These are phyloP conservation scores for Penicillium rolfsii DNA, from an alignment of 2,329 filamentous ascomycete species.

Conservation along the genomic window DNA sequence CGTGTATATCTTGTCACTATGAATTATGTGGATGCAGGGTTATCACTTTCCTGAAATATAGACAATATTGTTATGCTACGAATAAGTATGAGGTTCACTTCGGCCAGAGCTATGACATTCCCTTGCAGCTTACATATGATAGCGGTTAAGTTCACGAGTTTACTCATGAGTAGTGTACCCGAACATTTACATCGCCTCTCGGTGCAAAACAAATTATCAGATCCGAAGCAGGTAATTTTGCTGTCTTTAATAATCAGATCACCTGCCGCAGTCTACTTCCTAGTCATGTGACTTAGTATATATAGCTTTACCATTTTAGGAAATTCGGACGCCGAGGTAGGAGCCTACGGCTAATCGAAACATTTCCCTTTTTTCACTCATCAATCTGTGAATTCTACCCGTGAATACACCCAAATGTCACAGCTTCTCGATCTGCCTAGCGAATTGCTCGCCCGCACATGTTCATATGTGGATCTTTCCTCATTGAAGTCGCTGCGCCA, in stretches of 20 bases:
- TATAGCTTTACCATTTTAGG: background rate
- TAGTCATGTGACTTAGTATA: background rate
- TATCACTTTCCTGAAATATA: too few species aligned
- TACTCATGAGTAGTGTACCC: background rate
- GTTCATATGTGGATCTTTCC: conserved; percentile 7
- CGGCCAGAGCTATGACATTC: too few species aligned
- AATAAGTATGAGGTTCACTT: too few species aligned
- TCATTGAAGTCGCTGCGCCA: conserved; percentile 12
- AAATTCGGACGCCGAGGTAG: background rate
- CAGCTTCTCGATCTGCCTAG: conserved; percentile 9
- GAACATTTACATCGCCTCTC: background rate
- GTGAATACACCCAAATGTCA: conserved; percentile 11
- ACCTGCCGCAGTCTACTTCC: background rate
- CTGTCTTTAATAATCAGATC: background rate
- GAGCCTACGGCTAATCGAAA: conserved; percentile 7
- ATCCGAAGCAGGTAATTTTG: background rate
- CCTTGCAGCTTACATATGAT: background rate
- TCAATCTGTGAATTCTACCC: conserved; percentile 10
- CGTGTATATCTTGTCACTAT: too few species aligned
- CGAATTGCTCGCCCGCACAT: conserved; percentile 10
- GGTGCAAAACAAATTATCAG: background rate
- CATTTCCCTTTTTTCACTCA: conserved; percentile 4
- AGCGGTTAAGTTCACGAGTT: background rate
- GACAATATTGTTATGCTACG: too few species aligned
- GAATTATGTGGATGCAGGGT: too few species aligned